A percentile compares a stretch with the other conserved stretches of the same genome.
Conservation (phyloP, 2,329 filamentous ascomycete genomes). For the Talaromyces amestolkiae region DNA sequence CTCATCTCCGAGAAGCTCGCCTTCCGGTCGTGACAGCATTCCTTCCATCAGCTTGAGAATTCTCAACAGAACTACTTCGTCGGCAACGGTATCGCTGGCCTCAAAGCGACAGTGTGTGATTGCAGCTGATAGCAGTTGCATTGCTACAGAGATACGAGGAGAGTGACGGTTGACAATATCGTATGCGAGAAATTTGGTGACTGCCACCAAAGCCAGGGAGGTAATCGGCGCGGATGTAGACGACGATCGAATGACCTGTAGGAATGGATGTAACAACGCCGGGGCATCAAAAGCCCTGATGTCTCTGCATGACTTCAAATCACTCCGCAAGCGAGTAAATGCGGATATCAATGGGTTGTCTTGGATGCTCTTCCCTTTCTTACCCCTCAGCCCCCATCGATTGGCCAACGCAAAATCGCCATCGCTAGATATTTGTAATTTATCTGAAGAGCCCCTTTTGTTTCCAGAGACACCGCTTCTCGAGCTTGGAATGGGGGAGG, state of each 20-base stretch:
- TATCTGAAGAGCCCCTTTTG: conserved; percentile 2
- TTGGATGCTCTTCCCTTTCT: conserved; percentile 95
- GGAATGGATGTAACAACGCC: conserved; percentile 83
- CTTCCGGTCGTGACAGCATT: conserved; percentile 91
- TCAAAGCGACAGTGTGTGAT: conserved; percentile 98
- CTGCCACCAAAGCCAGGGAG: conserved; percentile 84
- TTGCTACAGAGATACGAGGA: conserved; percentile 82
- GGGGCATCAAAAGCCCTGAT: conserved; percentile 87
- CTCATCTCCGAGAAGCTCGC: conserved; percentile 91
- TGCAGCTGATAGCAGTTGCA: conserved; percentile 90
- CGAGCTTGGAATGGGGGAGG: conserved; percentile 37
- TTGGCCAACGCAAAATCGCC: conserved; percentile 61
- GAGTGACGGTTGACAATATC: conserved; percentile 81
- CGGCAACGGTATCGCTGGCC: conserved; percentile 88
- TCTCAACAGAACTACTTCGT: conserved; percentile 90
- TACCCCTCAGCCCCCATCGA: conserved; percentile 88
- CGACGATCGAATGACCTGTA: conserved; percentile 94
- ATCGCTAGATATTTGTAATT: conserved; percentile 29
- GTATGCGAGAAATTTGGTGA: conserved; percentile 96
- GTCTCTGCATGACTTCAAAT: conserved; percentile 85
- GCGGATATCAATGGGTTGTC: conserved; percentile 95
- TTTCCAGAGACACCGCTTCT: conserved; percentile 24
- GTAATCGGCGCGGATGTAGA: conserved; percentile 96
- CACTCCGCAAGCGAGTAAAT: conserved; percentile 83
- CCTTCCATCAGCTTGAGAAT: conserved; percentile 98